phyloP scores from a whole-genome alignment of 352 stramenopile species.

The Thraustochytrium sp. region DNA sequence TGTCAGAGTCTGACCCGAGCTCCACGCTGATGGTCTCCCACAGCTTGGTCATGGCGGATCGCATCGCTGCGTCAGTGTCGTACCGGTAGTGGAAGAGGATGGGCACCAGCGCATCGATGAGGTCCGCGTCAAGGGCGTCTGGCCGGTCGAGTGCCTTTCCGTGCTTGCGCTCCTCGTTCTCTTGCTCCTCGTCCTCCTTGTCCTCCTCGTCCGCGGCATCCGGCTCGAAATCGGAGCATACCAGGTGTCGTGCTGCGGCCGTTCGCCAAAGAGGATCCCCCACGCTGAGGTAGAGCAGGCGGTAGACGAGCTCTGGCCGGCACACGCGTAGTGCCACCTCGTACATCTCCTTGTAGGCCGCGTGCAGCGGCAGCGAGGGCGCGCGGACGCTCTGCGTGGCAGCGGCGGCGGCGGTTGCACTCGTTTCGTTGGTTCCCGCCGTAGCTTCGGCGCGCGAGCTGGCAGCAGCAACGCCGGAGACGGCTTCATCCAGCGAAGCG shows the following conservation, averaged over 20 bases:
- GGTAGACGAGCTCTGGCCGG: background rate
- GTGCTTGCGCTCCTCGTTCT: no score
- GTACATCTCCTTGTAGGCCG: slow-evolving; percentile 33
- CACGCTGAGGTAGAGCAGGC: background rate
- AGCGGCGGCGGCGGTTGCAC: no score
- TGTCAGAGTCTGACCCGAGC: background rate
- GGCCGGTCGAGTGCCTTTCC: no score
- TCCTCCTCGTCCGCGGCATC: background rate
- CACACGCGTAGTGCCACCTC: background rate
- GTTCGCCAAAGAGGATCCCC: slow-evolving; percentile 2
- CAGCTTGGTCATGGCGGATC: slow-evolving; percentile 12
- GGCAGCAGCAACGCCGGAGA: background rate
- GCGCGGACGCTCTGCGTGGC: background rate
- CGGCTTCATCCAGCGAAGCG: background rate
- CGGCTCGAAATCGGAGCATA: background rate
- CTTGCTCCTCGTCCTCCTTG: background rate
- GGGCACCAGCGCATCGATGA: background rate
- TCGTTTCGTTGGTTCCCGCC: no score
- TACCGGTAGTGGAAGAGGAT: slow-evolving; percentile 33
- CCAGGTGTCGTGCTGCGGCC: background rate
- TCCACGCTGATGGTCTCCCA: slow-evolving; percentile 14
- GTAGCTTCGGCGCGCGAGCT: background rate
- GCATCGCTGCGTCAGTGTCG: background rate
- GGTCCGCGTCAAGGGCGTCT: background rate
- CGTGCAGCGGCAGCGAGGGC: background rate